These are phyloP conservation scores for Trichocomaceae sp. DNA, from an alignment of 2,329 filamentous ascomycete species.

Conservation along the genomic window DNA sequence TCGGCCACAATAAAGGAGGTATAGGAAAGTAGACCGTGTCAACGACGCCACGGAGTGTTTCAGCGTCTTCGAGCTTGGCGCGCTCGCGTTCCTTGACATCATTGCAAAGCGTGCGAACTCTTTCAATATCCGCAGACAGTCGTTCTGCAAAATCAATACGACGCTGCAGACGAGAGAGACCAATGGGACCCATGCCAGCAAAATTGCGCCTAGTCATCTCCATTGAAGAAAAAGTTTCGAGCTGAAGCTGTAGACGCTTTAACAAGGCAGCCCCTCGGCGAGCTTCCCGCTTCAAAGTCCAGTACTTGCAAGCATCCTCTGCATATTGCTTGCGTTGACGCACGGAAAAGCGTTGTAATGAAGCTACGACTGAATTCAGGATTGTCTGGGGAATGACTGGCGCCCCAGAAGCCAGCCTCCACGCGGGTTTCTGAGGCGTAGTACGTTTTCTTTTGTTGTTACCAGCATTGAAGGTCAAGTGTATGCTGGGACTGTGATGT, in stretches of 20 bases:
- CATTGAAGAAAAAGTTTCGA: constrained; percentile 96
- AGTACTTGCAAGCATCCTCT: constrained; percentile 90
- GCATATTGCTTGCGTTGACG: constrained; percentile 88
- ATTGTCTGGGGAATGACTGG: constrained; percentile 88
- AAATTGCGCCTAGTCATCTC: constrained; percentile 94
- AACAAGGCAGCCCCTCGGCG: constrained; percentile 83
- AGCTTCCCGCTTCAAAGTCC: constrained; percentile 93
- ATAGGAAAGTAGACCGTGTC: constrained; percentile 91
- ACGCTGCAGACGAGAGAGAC: constrained; percentile 67
- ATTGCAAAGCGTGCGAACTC: constrained; percentile 63
- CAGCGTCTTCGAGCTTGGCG: constrained; percentile 68
- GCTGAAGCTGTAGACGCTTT: constrained; percentile 86
- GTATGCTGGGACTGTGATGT: constrained; percentile 37
- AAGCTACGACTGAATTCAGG: constrained; percentile 76
- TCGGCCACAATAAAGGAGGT: constrained; percentile 65
- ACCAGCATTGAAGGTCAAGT: constrained; percentile 48
- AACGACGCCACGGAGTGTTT: constrained; percentile 70
- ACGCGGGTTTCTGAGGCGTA: constrained; percentile 58
- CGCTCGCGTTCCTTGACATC: constrained; percentile 69
- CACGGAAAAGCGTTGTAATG: constrained; percentile 74
- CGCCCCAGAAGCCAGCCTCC: constrained; percentile 90
- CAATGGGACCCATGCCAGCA: constrained; percentile 83
- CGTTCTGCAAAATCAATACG: constrained; percentile 82
- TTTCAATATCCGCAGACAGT: constrained; percentile 60
- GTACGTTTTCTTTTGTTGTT: constrained; percentile 54